Evolutionary conservation across 176 grass and related monocot genomes (phyloP).

Genomic region (Aechmea fasciata): DNA sequence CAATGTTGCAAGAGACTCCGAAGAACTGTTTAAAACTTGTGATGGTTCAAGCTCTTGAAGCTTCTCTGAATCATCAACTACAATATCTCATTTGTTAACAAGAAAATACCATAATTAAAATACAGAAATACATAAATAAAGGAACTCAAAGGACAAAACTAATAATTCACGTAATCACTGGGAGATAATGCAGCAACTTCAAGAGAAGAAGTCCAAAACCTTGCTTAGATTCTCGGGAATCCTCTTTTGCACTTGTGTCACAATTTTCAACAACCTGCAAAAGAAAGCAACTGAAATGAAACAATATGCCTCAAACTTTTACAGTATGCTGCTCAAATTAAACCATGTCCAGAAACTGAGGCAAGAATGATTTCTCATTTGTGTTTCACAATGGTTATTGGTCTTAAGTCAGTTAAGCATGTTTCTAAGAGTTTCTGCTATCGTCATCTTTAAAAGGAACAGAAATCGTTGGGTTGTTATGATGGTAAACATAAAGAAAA

Average conservation of each 20-base stretch:
- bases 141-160: background rate
- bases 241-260: conserved; percentile 2
- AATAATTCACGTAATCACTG: background rate
- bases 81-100: conserved; percentile 1
- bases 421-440: no score
- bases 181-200: background rate
- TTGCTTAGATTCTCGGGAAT: conserved; percentile 23
- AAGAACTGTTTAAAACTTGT: conserved; percentile 9
- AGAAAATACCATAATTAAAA: conserved; percentile 6
- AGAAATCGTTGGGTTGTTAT: no score
- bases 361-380: background rate
- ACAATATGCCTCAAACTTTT: background rate
- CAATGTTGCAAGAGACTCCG: conserved; percentile 3
- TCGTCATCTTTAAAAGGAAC: no score
- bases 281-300: conserved; percentile 6
- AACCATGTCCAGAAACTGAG: background rate
- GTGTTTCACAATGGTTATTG: background rate
- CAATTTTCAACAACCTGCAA: conserved; percentile 33
- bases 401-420: no score
- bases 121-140: conserved; percentile 4
- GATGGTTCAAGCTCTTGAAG: conserved; percentile 4
- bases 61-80: background rate
- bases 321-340: background rate
- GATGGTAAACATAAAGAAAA: no score
- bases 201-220: conserved; percentile 11